Conservation (phyloP, 2,329 filamentous ascomycete species). For the Colletotrichum lindemuthianum region DNA sequence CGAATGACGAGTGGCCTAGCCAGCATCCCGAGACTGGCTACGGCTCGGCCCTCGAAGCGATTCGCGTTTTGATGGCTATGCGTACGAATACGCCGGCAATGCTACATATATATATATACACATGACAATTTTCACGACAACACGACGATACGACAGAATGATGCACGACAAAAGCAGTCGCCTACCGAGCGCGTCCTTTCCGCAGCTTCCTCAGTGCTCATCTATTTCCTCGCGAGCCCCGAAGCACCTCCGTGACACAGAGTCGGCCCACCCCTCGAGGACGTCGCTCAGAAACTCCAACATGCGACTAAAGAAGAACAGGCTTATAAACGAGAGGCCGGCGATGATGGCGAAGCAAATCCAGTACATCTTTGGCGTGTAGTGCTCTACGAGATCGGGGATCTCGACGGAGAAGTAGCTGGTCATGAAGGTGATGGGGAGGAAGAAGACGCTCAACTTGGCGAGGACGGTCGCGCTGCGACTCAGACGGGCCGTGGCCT, state of each 20-base stretch:
- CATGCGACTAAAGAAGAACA: conserved; percentile 64
- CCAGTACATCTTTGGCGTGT: conserved; percentile 74
- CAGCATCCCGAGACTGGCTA: not conserved
- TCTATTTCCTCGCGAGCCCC: conserved; percentile 11
- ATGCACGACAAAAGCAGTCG: not conserved
- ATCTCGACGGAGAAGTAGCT: conserved; percentile 78
- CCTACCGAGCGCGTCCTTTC: too few species aligned
- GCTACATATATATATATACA: too few species aligned
- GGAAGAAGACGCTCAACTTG: conserved; percentile 79
- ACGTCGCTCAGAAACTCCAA: conserved; percentile 58
- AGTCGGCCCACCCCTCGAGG: conserved; percentile 49
- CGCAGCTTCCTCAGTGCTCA: not conserved
- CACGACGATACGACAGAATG: not conserved
- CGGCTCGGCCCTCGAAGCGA: too few species aligned
- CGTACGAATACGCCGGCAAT: too few species aligned
- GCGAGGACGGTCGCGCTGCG: conserved; percentile 77
- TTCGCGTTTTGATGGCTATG: too few species aligned
- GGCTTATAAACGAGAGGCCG: conserved; percentile 64
- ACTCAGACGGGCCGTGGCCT: conserved; percentile 76
- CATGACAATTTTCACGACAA: not conserved
- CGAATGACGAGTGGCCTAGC: not conserved
- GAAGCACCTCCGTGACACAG: not conserved
- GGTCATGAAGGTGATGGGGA: conserved; percentile 80
- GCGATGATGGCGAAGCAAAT: conserved; percentile 72
- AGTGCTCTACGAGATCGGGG: conserved; percentile 62